A percentile compares a stretch with the other conserved stretches of the same genome.
Evolutionary conservation across 768 basidiomycete species (phyloP).

Genomic region (Lactarius sp.): DNA sequence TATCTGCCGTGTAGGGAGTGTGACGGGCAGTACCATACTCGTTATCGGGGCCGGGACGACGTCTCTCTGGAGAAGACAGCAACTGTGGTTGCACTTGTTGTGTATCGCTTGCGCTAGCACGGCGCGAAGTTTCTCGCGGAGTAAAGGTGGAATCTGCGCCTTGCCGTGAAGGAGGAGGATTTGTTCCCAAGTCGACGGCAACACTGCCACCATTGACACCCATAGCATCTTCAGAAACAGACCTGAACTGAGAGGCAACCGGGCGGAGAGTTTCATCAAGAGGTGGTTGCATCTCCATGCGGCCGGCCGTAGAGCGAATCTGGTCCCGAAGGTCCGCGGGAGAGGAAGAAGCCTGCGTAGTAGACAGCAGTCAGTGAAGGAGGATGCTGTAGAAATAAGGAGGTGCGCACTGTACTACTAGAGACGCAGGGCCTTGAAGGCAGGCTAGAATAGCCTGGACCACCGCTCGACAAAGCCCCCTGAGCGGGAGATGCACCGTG

Average conservation of each 20-base stretch:
- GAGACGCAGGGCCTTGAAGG: background rate
- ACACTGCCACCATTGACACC: background rate
- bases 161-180: background rate
- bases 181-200: background rate
- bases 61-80: slow-evolving; percentile 13
- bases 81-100: slow-evolving; percentile 2
- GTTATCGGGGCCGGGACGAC: slow-evolving; percentile 21
- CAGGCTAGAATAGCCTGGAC: background rate
- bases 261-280: background rate
- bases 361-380: background rate
- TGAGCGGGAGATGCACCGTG: background rate
- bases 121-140: background rate
- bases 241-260: background rate
- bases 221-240: background rate
- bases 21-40: slow-evolving; percentile 24
- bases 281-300: background rate
- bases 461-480: background rate
- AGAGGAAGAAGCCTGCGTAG: background rate
- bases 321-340: slow-evolving; percentile 4
- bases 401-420: slow-evolving; percentile 1
- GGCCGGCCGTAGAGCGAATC: background rate
- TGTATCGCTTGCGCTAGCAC: background rate
- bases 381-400: background rate
- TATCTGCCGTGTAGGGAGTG: slow-evolving; percentile 30
- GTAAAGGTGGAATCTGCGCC: background rate